Evolutionary conservation across 192 early-diverging fungal genomes (phyloP).

Genomic region (Fimicolochytrium jonesii): DNA sequence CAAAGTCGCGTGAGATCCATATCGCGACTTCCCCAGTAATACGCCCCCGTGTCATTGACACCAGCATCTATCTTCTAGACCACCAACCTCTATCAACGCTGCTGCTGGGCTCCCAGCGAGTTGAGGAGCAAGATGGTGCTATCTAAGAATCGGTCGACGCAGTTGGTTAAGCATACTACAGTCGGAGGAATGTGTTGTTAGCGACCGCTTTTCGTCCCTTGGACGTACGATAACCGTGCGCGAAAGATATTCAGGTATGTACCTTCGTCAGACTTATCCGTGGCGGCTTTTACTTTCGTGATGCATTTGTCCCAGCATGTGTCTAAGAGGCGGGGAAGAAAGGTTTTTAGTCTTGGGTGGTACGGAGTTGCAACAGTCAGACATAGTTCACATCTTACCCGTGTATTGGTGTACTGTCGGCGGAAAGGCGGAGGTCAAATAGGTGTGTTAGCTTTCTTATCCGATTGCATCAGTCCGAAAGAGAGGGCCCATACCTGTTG

Average conservation of each 20-base stretch:
- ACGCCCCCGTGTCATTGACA: no score
- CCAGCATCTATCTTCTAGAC: no score
- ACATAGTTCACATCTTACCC: slow-evolving; percentile 2
- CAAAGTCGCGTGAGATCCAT: no score
- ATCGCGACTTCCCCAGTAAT: no score
- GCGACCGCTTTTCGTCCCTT: no score
- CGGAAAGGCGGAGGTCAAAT: neutral
- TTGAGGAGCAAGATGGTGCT: slow-evolving; percentile 57
- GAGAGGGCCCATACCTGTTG: no score
- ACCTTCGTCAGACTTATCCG: slow-evolving; percentile 32
- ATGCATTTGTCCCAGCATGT: slow-evolving; percentile 35
- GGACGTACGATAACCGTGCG: no score
- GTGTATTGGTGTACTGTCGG: slow-evolving; percentile 19
- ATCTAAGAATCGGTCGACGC: slow-evolving; percentile 69
- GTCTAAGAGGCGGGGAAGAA: slow-evolving; percentile 1
- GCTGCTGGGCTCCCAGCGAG: slow-evolving; percentile 39
- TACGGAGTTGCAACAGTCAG: neutral
- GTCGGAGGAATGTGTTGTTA: no score
- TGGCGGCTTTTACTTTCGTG: slow-evolving; percentile 22
- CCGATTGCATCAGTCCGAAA: no score
- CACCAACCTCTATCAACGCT: slow-evolving; percentile 10
- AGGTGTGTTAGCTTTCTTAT: no score
- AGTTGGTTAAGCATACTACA: slow-evolving; percentile 61
- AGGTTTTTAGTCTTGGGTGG: neutral
- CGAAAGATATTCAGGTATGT: neutral